Base-by-base conservation (phyloP, 2,329 filamentous ascomycete species). In the Beauveria bassiana region DNA sequence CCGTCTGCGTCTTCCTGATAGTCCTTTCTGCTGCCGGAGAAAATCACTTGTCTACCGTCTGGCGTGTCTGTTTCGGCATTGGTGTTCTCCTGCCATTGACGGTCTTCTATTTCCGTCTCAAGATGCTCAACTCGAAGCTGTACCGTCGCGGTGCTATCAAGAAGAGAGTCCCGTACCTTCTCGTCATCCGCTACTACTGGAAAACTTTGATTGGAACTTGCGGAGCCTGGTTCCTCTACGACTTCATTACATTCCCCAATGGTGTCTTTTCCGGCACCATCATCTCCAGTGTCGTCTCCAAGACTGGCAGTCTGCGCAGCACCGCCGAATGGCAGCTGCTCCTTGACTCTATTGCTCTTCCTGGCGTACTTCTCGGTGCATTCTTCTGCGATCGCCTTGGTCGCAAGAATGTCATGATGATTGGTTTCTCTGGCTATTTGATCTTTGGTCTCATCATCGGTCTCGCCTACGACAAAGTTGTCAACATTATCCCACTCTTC, bases 61-160 rank as follows among this genome's bases (percentile, higher is more conserved):
- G 78, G 78, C 73, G 78, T 4, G 75, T 80, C 2, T 80, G 78
- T 65, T 79, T 80, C 60, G 78, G 75, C 6, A 77, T 81, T 49
- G 78, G 78, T 24, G 76, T 77, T 43, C 65, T 80, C 47, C 72
- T 81, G 18, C 82, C 82, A 0, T 70, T 85, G 9, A 77, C 78
- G 2, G 75, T 85, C 47, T 81, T 84, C 62, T 83, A 83, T 68
- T 82, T 85, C 63, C 80, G 82, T 16, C 69, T 84, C 46, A 80
- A 75, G 64, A 79, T 80, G 74, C 70, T 80, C 53, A 83, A 78
- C 70, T 83, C 72, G 53, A 79, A 72, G 67, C 79, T 80, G 12
- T 81, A 80, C 64, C 76, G 77, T 28, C 78, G 78, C 2, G 78
- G 80, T 4, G 81, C 81, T 0, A 84, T 84, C 69, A 81, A 83